These are phyloP conservation scores for Wickerhamiella lipophila DNA, from an alignment of 805 yeast genomes.

Conservation along the genomic window DNA sequence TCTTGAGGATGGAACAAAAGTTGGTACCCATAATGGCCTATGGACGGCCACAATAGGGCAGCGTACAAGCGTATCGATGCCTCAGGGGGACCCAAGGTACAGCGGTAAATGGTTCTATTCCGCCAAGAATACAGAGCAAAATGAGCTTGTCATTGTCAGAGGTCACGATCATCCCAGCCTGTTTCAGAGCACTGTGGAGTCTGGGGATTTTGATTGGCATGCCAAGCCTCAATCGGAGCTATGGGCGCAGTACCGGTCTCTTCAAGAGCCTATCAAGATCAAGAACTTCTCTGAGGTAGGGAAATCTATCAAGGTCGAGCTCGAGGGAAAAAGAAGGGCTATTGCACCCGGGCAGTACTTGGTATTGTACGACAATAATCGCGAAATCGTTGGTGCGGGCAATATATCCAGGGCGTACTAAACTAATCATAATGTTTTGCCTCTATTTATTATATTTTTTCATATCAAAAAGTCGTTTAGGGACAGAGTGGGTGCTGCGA, in stretches of 20 bases:
- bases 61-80: slow-evolving; percentile 64
- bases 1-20: slow-evolving; percentile 57
- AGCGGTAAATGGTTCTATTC: slow-evolving; percentile 81
- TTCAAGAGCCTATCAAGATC: slow-evolving; percentile 46
- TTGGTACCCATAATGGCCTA: slow-evolving; percentile 75
- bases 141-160: slow-evolving; percentile 66
- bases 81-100: slow-evolving; percentile 69
- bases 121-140: slow-evolving; percentile 48
- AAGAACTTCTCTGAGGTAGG: slow-evolving; percentile 18
- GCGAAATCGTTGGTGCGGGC: slow-evolving; percentile 47
- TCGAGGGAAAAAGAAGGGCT: slow-evolving; percentile 46
- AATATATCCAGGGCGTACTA: slow-evolving; percentile 8
- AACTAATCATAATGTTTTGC: background rate
- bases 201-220: slow-evolving; percentile 42
- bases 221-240: slow-evolving; percentile 26
- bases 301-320: slow-evolving; percentile 20
- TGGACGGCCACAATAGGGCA: slow-evolving; percentile 98
- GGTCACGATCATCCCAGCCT: slow-evolving; percentile 52
- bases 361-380: slow-evolving; percentile 53
- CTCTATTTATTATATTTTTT: background rate
- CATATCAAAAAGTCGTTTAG: slow-evolving; percentile 11
- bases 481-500: slow-evolving; percentile 4
- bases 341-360: slow-evolving; percentile 84
- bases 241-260: slow-evolving; percentile 56
- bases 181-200: slow-evolving; percentile 34